Evolutionary conservation across 176 grass and related monocot genomes (phyloP).

Genomic region (Eremochloa ophiuroides): DNA sequence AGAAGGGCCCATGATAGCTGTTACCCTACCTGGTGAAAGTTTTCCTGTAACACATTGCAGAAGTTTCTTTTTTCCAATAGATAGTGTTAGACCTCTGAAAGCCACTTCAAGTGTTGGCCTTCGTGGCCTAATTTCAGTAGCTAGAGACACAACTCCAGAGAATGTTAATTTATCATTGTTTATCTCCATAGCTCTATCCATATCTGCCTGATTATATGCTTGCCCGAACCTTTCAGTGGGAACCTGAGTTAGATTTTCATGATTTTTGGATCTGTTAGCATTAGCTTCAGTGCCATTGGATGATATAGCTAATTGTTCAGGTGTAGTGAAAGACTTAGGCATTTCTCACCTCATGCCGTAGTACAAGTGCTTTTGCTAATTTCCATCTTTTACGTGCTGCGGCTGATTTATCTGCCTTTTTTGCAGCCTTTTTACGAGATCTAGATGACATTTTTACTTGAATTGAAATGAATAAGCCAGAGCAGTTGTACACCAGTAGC

Average conservation of each 20-base stretch:
- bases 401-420: slow-evolving; percentile 45
- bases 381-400: slow-evolving; percentile 66
- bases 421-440: slow-evolving; percentile 67
- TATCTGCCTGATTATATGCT: slow-evolving; percentile 53
- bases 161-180: slow-evolving; percentile 47
- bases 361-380: slow-evolving; percentile 46
- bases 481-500: slow-evolving; percentile 70
- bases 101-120: slow-evolving; percentile 61
- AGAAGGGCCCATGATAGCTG: slow-evolving; percentile 81
- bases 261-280: slow-evolving; percentile 30
- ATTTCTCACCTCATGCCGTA: slow-evolving; percentile 32
- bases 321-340: slow-evolving; percentile 13
- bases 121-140: slow-evolving; percentile 29
- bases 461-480: slow-evolving; percentile 45
- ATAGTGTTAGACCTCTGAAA: slow-evolving; percentile 66
- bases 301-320: slow-evolving; percentile 34
- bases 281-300: slow-evolving; percentile 20
- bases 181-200: slow-evolving; percentile 37
- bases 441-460: slow-evolving; percentile 41
- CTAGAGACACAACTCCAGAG: slow-evolving; percentile 44
- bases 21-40: slow-evolving; percentile 60
- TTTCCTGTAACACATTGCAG: slow-evolving; percentile 66
- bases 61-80: slow-evolving; percentile 69
- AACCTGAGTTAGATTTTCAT: slow-evolving; percentile 33
- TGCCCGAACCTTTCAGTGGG: slow-evolving; percentile 45